Conservation (phyloP, 768 basidiomycete genomes). For the Phlebiopsis gigantea region DNA sequence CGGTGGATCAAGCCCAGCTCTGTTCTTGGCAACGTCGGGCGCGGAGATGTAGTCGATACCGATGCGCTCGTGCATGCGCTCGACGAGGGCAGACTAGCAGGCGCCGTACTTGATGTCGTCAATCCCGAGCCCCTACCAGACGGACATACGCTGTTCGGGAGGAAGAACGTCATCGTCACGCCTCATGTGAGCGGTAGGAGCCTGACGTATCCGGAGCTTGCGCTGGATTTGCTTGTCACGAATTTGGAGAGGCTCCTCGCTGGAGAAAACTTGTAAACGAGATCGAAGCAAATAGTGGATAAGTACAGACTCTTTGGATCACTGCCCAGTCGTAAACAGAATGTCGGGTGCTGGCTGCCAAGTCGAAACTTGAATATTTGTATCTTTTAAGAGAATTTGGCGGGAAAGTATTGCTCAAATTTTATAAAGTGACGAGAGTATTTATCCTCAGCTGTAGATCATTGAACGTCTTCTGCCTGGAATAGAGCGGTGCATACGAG, state of each 20-base stretch:
- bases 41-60: conserved; percentile 9
- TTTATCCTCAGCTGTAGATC: too few relatives aligned
- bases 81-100: conserved; percentile 11
- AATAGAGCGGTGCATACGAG: too few relatives aligned
- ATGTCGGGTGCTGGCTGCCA: too few relatives aligned
- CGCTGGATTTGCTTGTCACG: conserved; percentile 4
- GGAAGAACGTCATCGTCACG: conserved; percentile 13
- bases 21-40: conserved; percentile 10
- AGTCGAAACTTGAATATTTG: too few relatives aligned
- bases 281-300: too few relatives aligned
- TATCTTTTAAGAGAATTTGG: too few relatives aligned
- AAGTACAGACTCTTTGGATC: too few relatives aligned
- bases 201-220: neutral
- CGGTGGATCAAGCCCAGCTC: neutral
- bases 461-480: too few relatives aligned
- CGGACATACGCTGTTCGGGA: conserved; percentile 12
- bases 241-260: conserved; percentile 1
- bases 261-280: too few relatives aligned
- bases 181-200: conserved; percentile 13
- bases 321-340: too few relatives aligned
- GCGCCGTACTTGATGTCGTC: conserved; percentile 11
- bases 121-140: conserved; percentile 12
- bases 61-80: conserved; percentile 9
- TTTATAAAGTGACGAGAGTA: too few relatives aligned
- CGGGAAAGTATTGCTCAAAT: too few relatives aligned